Evolutionary conservation across 2,329 filamentous ascomycete species (phyloP).

Genomic region (Fusarium staphyleae): DNA sequence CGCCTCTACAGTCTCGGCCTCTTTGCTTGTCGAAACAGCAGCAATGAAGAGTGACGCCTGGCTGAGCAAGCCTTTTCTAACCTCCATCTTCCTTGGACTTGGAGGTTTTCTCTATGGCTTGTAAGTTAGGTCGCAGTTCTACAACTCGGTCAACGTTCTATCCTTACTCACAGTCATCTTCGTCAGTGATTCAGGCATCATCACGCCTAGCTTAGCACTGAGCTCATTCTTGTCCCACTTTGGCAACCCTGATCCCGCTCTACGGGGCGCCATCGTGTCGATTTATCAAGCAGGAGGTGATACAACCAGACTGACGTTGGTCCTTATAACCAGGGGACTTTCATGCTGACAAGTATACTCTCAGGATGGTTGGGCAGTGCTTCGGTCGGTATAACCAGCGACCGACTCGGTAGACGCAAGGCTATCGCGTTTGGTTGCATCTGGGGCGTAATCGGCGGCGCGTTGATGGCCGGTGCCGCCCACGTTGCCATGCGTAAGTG

Average conservation of each 20-base stretch:
- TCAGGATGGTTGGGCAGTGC: conserved; percentile 51
- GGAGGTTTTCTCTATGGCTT: conserved; percentile 52
- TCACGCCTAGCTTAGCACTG: conserved; percentile 50
- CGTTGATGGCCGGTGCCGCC: conserved; percentile 50
- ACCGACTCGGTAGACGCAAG: conserved; percentile 47
- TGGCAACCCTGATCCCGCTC: conserved; percentile 44
- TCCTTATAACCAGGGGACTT: accelerated
- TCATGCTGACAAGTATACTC: not conserved
- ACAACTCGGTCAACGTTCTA: accelerated
- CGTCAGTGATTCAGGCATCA: conserved; percentile 51
- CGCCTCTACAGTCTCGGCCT: no score
- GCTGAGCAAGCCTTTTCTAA: conserved; percentile 50
- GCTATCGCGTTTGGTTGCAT: conserved; percentile 52
- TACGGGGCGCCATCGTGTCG: conserved; percentile 50
- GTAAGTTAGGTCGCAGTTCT: conserved; percentile 39
- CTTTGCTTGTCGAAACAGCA: not conserved
- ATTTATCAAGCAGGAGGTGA: conserved; percentile 51
- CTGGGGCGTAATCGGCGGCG: conserved; percentile 50
- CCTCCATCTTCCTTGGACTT: conserved; percentile 50
- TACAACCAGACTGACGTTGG: no score
- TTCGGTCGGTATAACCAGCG: conserved; percentile 49
- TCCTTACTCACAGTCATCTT: accelerated
- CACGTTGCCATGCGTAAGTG: conserved; percentile 51
- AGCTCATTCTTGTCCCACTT: conserved; percentile 48
- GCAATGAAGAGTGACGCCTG: conserved; percentile 42